Evolutionary conservation across 164 flowering plant genomes (phyloP).

Genomic region (Magnolia changhungtana): DNA sequence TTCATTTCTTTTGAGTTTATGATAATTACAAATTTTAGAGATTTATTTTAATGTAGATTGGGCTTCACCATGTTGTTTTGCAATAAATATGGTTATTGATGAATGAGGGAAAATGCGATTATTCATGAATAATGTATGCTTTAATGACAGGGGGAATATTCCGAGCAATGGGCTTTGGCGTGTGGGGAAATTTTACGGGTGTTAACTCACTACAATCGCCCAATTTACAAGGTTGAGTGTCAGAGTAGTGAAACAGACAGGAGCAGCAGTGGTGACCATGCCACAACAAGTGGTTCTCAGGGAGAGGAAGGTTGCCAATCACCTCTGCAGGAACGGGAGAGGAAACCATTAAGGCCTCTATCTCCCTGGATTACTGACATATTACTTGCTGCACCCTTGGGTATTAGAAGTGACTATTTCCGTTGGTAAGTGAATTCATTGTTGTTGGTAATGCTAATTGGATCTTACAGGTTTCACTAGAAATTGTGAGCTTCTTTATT

Average conservation of each 20-base stretch:
- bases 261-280: slow-evolving; percentile 55
- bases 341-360: slow-evolving; percentile 78
- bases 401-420: slow-evolving; percentile 89
- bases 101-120: not conserved
- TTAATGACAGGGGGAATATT: slow-evolving; percentile 66
- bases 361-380: slow-evolving; percentile 98
- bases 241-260: slow-evolving; percentile 52
- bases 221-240: slow-evolving; percentile 67
- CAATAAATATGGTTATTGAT: not conserved
- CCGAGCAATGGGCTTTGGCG: slow-evolving; percentile 97
- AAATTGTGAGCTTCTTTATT: too few species aligned
- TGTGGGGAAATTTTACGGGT: slow-evolving; percentile 89
- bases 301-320: slow-evolving; percentile 30
- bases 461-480: not conserved
- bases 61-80: too few species aligned
- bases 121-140: not conserved
- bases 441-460: not conserved
- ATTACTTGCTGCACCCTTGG: slow-evolving; percentile 91
- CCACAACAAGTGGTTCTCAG: slow-evolving; percentile 49
- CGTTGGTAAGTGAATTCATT: slow-evolving; percentile 59
- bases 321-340: slow-evolving; percentile 50
- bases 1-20: too few species aligned
- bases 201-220: slow-evolving; percentile 92
- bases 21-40: too few species aligned
- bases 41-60: too few species aligned